phyloP scores from a whole-genome alignment of 1,284 basidiomycete genomes.

The Naganishia albida region DNA sequence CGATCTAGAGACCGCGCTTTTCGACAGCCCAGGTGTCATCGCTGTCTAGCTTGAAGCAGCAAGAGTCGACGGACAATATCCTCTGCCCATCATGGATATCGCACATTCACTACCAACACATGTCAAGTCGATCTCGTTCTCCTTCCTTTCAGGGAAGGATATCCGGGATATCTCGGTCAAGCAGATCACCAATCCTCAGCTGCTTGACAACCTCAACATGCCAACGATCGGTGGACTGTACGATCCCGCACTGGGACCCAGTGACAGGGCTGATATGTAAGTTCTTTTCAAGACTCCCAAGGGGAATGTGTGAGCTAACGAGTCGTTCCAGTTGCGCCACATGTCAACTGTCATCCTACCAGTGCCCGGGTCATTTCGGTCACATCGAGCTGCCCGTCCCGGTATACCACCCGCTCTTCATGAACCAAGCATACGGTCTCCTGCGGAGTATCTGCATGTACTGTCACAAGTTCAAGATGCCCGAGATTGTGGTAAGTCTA shows the following conservation, averaged over 20 bases:
- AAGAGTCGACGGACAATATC: not conserved
- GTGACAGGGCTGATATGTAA: constrained; percentile 81
- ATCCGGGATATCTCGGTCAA: constrained; percentile 92
- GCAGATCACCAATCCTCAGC: constrained; percentile 88
- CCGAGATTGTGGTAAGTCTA: constrained; percentile 68
- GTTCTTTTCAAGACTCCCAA: constrained; percentile 49
- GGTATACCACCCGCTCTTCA: constrained; percentile 96
- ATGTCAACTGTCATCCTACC: constrained; percentile 86
- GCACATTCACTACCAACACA: constrained; percentile 82
- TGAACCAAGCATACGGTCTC: constrained; percentile 86
- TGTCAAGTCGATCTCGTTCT: constrained; percentile 86
- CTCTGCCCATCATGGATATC: constrained; percentile 74
- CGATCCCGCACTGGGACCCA: constrained; percentile 92
- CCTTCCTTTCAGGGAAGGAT: constrained; percentile 89
- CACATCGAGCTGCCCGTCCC: constrained; percentile 96
- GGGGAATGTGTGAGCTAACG: not conserved
- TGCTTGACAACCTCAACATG: constrained; percentile 90
- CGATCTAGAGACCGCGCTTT: constrained; percentile 20
- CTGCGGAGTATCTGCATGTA: constrained; percentile 90
- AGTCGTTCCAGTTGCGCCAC: constrained; percentile 74
- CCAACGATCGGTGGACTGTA: constrained; percentile 93
- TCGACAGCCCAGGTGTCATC: constrained; percentile 22
- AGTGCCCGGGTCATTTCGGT: constrained; percentile 98
- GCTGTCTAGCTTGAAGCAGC: constrained; percentile 1
- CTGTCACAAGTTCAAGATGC: constrained; percentile 90